Conservation (phyloP, 495 filamentous ascomycete genomes). For the Apodospora peruviana region DNA sequence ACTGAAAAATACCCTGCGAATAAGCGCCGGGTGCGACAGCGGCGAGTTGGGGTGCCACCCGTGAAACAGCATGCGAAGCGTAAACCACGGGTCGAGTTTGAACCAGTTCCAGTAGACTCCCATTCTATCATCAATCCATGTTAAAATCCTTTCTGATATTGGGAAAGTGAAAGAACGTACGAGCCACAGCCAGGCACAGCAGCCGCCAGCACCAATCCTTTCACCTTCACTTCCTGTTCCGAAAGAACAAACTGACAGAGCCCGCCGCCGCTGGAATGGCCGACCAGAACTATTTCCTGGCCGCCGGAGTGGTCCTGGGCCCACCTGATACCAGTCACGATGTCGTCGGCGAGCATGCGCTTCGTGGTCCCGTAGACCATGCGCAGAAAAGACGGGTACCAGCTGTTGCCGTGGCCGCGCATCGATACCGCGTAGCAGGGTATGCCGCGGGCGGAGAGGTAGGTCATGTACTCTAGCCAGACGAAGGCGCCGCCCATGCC, state of each 20-base stretch:
- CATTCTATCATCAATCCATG: conserved; percentile 15
- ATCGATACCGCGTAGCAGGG: conserved; percentile 45
- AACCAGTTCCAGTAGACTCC: conserved; percentile 41
- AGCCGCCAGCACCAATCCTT: conserved; percentile 33
- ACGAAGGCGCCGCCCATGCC: conserved; percentile 45
- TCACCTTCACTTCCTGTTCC: conserved; percentile 28
- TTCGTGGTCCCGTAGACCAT: conserved; percentile 32
- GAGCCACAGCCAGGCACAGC: conserved; percentile 39
- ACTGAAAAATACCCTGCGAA: conserved; percentile 40
- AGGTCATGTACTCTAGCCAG: conserved; percentile 41
- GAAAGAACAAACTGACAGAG: conserved; percentile 40
- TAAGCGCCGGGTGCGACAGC: conserved; percentile 36
- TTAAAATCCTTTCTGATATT: not conserved
- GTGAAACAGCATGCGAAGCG: conserved; percentile 35
- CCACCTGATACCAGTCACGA: conserved; percentile 29
- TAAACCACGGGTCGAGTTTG: conserved; percentile 37
- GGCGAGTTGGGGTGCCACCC: conserved; percentile 42
- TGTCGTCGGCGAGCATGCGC: conserved; percentile 36
- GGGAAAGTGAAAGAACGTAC: conserved; percentile 25
- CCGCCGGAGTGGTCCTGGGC: conserved; percentile 24
- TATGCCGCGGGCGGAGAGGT: conserved; percentile 30
- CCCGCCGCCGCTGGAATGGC: conserved; percentile 43
- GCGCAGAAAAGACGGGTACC: conserved; percentile 34
- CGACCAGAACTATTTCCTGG: conserved; percentile 36
- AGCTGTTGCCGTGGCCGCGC: conserved; percentile 46